phyloP scores from a whole-genome alignment of 2,329 filamentous ascomycete genomes.

The Fusarium sarcochroum region DNA sequence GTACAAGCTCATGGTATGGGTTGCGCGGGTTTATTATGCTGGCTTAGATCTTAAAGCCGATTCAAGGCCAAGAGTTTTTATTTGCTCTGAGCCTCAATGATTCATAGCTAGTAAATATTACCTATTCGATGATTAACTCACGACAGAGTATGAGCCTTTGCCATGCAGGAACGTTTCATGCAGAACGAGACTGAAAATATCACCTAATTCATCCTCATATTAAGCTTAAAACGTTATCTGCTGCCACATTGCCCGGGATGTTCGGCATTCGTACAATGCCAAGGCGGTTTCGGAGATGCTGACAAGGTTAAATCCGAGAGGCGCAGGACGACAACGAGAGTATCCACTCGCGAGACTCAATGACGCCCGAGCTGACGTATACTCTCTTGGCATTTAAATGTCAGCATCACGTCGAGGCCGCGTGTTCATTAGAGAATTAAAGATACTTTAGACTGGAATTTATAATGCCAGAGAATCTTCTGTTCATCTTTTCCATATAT shows the following conservation, averaged over 20 bases:
- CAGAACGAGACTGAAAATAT: not conserved
- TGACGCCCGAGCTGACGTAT: constrained; percentile 35
- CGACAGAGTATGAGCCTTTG: not conserved
- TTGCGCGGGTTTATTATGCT: not conserved
- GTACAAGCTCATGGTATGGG: constrained; percentile 2
- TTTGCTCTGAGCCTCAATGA: not conserved
- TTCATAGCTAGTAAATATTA: too few relatives aligned
- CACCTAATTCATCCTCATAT: not conserved
- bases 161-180: not conserved
- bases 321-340: not conserved
- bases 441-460: constrained; percentile 6
- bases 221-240: constrained; percentile 30
- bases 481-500: not conserved
- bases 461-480: not conserved
- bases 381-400: constrained; percentile 22
- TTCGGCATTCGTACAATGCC: constrained; percentile 19
- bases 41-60: not conserved
- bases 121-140: too few relatives aligned
- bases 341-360: constrained; percentile 18
- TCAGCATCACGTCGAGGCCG: constrained; percentile 21
- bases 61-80: not conserved
- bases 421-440: constrained; percentile 1
- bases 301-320: constrained; percentile 32
- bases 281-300: constrained; percentile 13
- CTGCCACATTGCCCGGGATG: not conserved